phyloP scores from a whole-genome alignment of 371 early-diverging fungal species.

The Choanephora cucurbitarum region DNA sequence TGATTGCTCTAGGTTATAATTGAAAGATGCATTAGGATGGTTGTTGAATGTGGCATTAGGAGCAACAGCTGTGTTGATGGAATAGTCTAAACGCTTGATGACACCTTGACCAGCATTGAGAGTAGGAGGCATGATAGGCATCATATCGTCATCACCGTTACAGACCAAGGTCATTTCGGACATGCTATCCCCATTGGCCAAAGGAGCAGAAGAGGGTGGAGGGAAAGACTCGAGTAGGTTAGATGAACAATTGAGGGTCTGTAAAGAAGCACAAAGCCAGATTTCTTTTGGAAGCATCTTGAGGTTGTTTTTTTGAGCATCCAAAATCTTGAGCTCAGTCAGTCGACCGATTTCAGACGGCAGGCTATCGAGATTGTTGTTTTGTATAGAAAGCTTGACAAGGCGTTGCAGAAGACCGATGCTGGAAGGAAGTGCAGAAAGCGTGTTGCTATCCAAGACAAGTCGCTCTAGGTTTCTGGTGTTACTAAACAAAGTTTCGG shows the following conservation, averaged over 20 bases:
- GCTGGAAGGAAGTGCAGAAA: slow-evolving; percentile 72
- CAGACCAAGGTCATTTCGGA: neutral
- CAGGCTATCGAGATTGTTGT: slow-evolving; percentile 44
- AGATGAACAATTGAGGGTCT: slow-evolving; percentile 70
- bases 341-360: slow-evolving; percentile 39
- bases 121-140: slow-evolving; percentile 10
- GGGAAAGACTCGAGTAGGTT: slow-evolving; percentile 64
- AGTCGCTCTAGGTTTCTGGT: slow-evolving; percentile 62
- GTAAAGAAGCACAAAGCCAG: slow-evolving; percentile 75
- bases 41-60: neutral
- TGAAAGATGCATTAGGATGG: neutral
- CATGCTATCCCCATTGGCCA: neutral
- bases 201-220: neutral
- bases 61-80: neutral
- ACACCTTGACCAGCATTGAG: slow-evolving; percentile 32
- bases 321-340: slow-evolving; percentile 32
- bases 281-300: slow-evolving; percentile 77
- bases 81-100: slow-evolving; percentile 20
- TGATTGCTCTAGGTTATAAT: neutral
- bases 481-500: slow-evolving; percentile 64
- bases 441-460: slow-evolving; percentile 74
- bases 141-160: slow-evolving; percentile 6
- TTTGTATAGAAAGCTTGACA: slow-evolving; percentile 61
- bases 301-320: slow-evolving; percentile 65
- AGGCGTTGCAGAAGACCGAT: slow-evolving; percentile 62